A percentile compares a stretch with the other conserved stretches of the same genome.
Evolutionary conservation across 345 rosid species (phyloP).

Genomic region (Salix caprea): DNA sequence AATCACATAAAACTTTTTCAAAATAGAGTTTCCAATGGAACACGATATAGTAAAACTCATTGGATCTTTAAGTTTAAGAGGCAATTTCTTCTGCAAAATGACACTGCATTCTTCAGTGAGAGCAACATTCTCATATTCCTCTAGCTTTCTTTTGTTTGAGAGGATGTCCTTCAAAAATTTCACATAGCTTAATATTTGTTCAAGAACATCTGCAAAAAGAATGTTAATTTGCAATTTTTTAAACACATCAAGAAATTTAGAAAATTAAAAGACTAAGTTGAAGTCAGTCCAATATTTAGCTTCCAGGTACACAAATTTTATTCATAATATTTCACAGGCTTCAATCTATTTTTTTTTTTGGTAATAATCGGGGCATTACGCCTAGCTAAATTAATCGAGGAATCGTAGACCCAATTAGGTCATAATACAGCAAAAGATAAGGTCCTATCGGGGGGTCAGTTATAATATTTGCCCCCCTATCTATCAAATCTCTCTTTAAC

Average conservation of each 20-base stretch:
- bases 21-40: neutral
- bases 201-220: neutral
- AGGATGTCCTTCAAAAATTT: neutral
- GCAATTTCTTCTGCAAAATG: neutral
- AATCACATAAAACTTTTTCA: neutral
- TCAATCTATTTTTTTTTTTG: too few relatives aligned
- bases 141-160: neutral
- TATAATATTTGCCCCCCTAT: too few relatives aligned
- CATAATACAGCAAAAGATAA: too few relatives aligned
- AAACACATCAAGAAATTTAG: neutral
- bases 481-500: too few relatives aligned
- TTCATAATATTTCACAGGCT: too few relatives aligned
- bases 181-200: neutral
- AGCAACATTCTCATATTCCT: neutral
- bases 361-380: too few relatives aligned
- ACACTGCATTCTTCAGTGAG: neutral
- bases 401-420: too few relatives aligned
- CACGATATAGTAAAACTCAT: neutral
- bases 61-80: neutral
- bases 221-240: neutral
- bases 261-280: neutral
- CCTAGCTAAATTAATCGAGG: too few relatives aligned
- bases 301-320: too few relatives aligned
- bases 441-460: too few relatives aligned
- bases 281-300: too few relatives aligned